Evolutionary conservation across 2,329 filamentous ascomycete species (phyloP).

Genomic region (Nothophoma quercina): DNA sequence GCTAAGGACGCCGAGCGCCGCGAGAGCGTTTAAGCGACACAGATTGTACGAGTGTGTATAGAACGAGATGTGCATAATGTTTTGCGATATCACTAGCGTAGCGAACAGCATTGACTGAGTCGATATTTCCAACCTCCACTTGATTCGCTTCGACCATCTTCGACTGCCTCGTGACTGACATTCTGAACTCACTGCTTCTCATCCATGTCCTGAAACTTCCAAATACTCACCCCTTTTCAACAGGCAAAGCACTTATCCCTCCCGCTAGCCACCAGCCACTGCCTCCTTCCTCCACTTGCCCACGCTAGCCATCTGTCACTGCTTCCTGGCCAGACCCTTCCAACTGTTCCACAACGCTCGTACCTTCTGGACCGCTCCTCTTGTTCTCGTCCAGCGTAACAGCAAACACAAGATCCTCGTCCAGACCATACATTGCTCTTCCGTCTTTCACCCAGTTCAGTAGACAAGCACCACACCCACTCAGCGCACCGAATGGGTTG

Average conservation of each 20-base stretch:
- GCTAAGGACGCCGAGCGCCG: constrained; percentile 14
- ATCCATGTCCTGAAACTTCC: no score
- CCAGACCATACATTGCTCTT: constrained; percentile 47
- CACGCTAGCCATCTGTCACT: no score
- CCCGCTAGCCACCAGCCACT: no score
- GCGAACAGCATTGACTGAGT: neutral
- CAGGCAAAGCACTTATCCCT: no score
- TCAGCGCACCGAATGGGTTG: constrained; percentile 54
- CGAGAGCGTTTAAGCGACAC: constrained; percentile 10
- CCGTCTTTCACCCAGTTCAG: constrained; percentile 57
- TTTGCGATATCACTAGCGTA: neutral
- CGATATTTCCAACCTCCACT: neutral
- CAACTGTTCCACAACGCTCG: no score
- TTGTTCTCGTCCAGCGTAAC: constrained; percentile 5
- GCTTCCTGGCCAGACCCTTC: no score
- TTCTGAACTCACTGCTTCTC: no score
- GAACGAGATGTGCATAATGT: neutral
- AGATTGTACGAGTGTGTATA: neutral
- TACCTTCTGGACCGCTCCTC: neutral
- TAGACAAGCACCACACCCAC: constrained; percentile 56
- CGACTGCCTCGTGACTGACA: no score
- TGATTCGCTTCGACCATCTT: no score
- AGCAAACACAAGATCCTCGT: constrained; percentile 14
- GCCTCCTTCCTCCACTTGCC: no score
- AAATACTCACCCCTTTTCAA: no score